Evolutionary conservation across 257 asterid species (phyloP).

Genomic region (Solanum stenotomum): DNA sequence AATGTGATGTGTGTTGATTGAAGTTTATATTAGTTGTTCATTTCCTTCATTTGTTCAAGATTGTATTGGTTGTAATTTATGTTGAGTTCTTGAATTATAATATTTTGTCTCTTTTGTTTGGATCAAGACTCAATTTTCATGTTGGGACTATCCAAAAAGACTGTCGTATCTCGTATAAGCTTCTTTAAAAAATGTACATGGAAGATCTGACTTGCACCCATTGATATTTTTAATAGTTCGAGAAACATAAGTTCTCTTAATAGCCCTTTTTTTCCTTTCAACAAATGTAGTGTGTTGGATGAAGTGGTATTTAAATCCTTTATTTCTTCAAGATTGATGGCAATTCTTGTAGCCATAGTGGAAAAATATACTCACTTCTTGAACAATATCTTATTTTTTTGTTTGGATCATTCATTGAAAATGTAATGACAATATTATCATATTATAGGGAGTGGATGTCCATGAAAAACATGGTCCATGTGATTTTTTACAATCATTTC

Average conservation of each 20-base stretch:
- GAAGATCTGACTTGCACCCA: accelerated
- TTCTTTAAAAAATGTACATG: not conserved
- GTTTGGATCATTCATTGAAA: not conserved
- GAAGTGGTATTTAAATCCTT: not conserved
- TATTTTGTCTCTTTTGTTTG: not conserved
- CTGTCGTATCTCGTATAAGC: accelerated
- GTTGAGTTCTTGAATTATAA: not conserved
- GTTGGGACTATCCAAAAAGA: not conserved
- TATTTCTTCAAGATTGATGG: not conserved
- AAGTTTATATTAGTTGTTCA: not conserved
- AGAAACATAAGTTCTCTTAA: not conserved
- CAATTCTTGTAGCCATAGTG: not conserved
- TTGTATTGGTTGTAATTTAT: not conserved
- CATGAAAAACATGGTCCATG: not conserved
- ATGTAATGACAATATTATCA: not conserved
- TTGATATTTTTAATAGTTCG: not conserved
- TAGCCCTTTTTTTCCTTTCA: not conserved
- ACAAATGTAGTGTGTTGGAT: not conserved
- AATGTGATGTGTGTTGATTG: not conserved
- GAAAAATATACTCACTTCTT: not conserved
- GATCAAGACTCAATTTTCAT: not conserved
- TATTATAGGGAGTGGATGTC: not conserved
- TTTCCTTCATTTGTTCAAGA: not conserved
- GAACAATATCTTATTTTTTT: not conserved
- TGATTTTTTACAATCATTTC: not conserved